Percentiles rank a stretch among this genome's conserved stretches.
Evolutionary conservation across 768 basidiomycete species (phyloP).

Genomic region (Kockovaella imperatae): DNA sequence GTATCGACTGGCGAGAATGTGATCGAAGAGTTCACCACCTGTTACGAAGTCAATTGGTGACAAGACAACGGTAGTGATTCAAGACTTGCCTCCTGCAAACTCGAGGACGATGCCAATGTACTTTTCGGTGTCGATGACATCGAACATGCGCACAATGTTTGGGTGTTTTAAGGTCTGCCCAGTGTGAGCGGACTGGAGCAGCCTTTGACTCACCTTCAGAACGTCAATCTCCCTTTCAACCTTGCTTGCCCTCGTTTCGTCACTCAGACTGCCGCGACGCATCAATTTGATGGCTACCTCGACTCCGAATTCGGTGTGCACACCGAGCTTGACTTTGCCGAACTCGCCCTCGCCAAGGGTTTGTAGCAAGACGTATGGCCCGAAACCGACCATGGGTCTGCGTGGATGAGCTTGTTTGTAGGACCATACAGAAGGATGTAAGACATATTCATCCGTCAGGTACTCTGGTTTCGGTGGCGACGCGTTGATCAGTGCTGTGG

Average conservation of each 20-base stretch:
- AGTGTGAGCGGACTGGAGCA: constrained; percentile 4
- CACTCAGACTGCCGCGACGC: constrained; percentile 83
- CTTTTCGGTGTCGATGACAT: constrained; percentile 98
- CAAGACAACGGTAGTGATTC: constrained; percentile 40
- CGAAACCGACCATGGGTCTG: constrained; percentile 55
- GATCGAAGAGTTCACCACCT: constrained; percentile 91
- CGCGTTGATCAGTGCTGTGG: constrained; percentile 14
- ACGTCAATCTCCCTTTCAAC: constrained; percentile 98
- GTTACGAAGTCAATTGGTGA: constrained; percentile 50
- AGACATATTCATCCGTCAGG: constrained; percentile 39
- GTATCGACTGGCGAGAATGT: constrained; percentile 95
- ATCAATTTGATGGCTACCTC: constrained; percentile 99
- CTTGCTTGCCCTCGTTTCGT: constrained; percentile 71
- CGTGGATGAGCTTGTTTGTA: constrained; percentile 43
- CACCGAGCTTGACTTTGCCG: constrained; percentile 95
- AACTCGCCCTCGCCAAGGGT: constrained; percentile 98
- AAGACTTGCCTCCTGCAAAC: constrained; percentile 76
- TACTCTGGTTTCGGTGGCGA: constrained; percentile 34
- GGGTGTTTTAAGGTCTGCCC: constrained; percentile 83
- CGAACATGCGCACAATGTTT: constrained; percentile 95
- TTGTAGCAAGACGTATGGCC: constrained; percentile 88
- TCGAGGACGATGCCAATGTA: constrained; percentile 99
- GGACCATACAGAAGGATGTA: constrained; percentile 44
- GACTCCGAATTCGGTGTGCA: constrained; percentile 87
- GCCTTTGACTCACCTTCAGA: constrained; percentile 59